Evolutionary conservation across 352 stramenopile species (phyloP).

Genomic region (Pythium chondricola): DNA sequence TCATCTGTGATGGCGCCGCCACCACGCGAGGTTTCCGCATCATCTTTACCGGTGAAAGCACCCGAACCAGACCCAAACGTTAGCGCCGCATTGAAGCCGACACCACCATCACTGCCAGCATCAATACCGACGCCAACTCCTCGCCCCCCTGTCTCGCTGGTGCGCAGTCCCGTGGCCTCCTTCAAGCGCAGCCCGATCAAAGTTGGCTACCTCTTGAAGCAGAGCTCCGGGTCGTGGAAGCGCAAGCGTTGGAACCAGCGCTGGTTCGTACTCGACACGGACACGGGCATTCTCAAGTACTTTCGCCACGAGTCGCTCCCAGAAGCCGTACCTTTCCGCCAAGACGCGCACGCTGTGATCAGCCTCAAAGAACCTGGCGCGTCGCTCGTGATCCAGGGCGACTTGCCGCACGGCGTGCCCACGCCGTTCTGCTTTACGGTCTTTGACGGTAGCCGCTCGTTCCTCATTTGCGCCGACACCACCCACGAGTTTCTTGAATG

Average conservation of each 20-base stretch:
- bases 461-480: constrained; percentile 63
- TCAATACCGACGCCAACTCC: no score
- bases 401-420: constrained; percentile 56
- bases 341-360: constrained; percentile 53
- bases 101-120: no score
- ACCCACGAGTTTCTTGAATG: constrained; percentile 69
- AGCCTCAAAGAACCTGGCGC: constrained; percentile 39
- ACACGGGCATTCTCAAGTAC: constrained; percentile 62
- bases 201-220: constrained; percentile 68
- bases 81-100: no score
- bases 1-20: no score
- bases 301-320: constrained; percentile 62
- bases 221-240: constrained; percentile 76
- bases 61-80: no score
- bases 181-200: constrained; percentile 22
- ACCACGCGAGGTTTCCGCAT: no score
- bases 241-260: constrained; percentile 75
- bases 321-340: constrained; percentile 40
- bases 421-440: constrained; percentile 80
- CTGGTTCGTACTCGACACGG: constrained; percentile 70
- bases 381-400: constrained; percentile 64
- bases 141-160: neutral
- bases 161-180: neutral
- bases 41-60: no score
- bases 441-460: constrained; percentile 24